Percentiles rank a stretch among this genome's conserved stretches.
These are phyloP conservation scores for Kwoniella sp. DNA, from an alignment of 768 basidiomycete species.

Conservation along the genomic window DNA sequence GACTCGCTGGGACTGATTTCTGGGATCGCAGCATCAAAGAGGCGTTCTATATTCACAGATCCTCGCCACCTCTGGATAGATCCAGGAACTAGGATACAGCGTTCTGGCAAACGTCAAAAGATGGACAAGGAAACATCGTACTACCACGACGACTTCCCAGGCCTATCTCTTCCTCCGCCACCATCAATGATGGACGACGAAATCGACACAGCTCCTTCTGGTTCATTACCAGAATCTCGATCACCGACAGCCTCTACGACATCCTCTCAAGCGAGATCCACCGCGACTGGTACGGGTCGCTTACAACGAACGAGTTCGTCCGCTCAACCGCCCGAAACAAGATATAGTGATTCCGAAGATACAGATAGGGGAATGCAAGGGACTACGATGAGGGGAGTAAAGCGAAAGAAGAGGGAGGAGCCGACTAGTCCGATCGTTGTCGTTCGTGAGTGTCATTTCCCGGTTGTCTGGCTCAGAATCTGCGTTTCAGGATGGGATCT, in stretches of 20 bases:
- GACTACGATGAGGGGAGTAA: neutral
- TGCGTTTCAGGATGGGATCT: neutral
- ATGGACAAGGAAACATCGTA: neutral
- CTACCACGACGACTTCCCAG: neutral
- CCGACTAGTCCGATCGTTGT: slow-evolving; percentile 44
- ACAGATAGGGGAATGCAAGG: neutral
- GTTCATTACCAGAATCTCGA: neutral
- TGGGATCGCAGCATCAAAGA: too few relatives aligned
- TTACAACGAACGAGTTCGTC: too few relatives aligned
- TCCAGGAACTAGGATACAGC: too few relatives aligned
- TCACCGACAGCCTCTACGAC: too few relatives aligned
- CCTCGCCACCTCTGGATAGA: too few relatives aligned
- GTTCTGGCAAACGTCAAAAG: too few relatives aligned
- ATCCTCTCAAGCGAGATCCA: too few relatives aligned
- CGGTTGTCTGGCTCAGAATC: neutral
- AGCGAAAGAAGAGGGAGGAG: slow-evolving; percentile 40
- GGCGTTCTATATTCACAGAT: too few relatives aligned
- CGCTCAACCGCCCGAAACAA: too few relatives aligned
- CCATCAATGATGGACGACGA: neutral
- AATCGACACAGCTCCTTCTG: neutral
- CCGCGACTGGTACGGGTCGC: too few relatives aligned
- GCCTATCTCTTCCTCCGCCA: neutral
- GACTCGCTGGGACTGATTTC: too few relatives aligned
- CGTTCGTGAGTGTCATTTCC: slow-evolving; percentile 36
- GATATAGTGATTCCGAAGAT: neutral